Base-by-base conservation (phyloP, 192 early-diverging fungal species). In the Powellomyces hirtus region DNA sequence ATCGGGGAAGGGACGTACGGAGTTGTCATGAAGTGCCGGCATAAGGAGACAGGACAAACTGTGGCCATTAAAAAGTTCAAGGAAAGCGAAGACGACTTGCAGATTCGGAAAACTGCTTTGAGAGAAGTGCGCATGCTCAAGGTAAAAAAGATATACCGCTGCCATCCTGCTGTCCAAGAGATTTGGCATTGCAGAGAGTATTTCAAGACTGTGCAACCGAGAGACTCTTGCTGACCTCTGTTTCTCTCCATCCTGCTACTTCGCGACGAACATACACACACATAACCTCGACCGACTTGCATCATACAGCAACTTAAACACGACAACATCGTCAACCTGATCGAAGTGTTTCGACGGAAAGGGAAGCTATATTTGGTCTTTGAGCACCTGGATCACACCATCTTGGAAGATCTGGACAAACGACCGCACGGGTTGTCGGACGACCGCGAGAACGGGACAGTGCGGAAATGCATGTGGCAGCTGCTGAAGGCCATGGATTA, bases 1-100 rank as follows among this genome's bases (percentile, higher is more conserved):
- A 84, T 87, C 53, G 86, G 86, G 24, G 86, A 87, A 68, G 86
- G 86, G 20, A 87, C 86, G 3, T 87, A 87, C 59, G 86, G 86
- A 2, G 79, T 87, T 72, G 86, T 87, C 24, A 86, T 87, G 83
- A 87, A 87, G 60, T 87, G 86, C 59, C 74, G 86, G 44, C 81
- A 87, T 73, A 83, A 78, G 61, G 86, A 87, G 38, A 75, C 84
- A 10, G 86, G 86, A 7, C 84, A 85, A 45, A 85, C 83, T 18
- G 86, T 87, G 11, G 86, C 86, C 27, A 87, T 87, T 52, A 87
- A 87, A 62, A 87, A 87, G 70, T 87, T 87, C 62, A 87, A 87
- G 68, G 86, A 87, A 53, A 72, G 65, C 29, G 86, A 87, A 65
- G 86, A 87, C 63, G 86, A 87, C 58, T 67, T 84, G 49, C 86